Evolutionary conservation across 2,329 filamentous ascomycete genomes (phyloP), one percentile per base, ranked within the genome.

Genomic region (Colletotrichum eremochloae): DNA sequence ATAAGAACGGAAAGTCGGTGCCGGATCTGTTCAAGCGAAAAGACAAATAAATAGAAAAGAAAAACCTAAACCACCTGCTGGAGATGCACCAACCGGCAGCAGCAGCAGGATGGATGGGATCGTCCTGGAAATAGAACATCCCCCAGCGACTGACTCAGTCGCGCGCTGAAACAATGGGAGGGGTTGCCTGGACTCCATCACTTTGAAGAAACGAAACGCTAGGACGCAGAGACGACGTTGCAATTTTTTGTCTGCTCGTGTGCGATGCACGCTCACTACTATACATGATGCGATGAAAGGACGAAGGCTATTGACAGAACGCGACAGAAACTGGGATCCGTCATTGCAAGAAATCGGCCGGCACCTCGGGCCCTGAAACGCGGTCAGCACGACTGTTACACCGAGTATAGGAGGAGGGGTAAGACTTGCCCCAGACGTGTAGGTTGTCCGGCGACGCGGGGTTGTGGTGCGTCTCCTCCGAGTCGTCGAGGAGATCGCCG

Each of bases 401-500:
- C 15, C 3, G 44, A 46, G 44, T 14, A n/a, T 7, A 46, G 3
- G 18, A 11, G 12, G 8, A 1, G 1, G 14, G 33, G 31, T n/a
- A 52, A 24, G 14, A 74, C 80, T 77, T 63, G 80, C 85, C 85
- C 85, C 85, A 87, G 20, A 86, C 82, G 73, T 86, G 82, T 52
- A 86, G 69, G 44, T 81, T 83, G 55, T 82, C 84, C 3, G 84
- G 83, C 36, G 81, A 80, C 1, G 82, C 82, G 71, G 80, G 76
- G 15, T 78, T 83, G 15, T 75, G 78, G 73, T 86, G 84, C 5
- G 84, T 84, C 29, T 84, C 86, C 52, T 88, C 85, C 24, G 83
- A 86, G 73, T 88, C 84, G 71, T 88, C 83, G 2, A 93, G 86
- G 75, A 92, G 76, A 80, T 94, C 92, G 1, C 92, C 91, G 78